These are phyloP conservation scores for Entophlyctis luteolus DNA, from an alignment of 192 early-diverging fungal species.

Conservation along the genomic window DNA sequence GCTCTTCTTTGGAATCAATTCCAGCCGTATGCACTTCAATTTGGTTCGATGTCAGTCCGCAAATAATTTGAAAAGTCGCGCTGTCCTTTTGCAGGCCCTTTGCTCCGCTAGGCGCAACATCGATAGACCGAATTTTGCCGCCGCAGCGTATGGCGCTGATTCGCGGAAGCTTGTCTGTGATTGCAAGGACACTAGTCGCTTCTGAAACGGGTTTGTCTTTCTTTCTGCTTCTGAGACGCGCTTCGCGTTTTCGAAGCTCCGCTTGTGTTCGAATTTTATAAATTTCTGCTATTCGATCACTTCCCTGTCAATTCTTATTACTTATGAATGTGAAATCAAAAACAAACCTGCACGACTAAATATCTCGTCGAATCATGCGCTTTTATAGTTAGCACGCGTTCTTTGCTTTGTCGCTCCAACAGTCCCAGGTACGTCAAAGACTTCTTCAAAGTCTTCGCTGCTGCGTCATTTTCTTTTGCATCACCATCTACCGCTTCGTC, in stretches of 20 bases:
- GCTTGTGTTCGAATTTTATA: conserved; percentile 72
- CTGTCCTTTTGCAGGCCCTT: conserved; percentile 30
- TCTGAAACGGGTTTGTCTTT: conserved; percentile 61
- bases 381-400: conserved; percentile 72
- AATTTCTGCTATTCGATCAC: conserved; percentile 78
- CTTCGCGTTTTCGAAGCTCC: conserved; percentile 80
- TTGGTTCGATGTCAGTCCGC: conserved; percentile 76
- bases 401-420: conserved; percentile 74
- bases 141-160: conserved; percentile 68
- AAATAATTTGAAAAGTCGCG: conserved; percentile 54
- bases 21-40: conserved; percentile 73
- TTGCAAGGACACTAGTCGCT: conserved; percentile 34
- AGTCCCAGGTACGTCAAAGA: conserved; percentile 72
- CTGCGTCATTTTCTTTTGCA: conserved; percentile 3
- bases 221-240: conserved; percentile 72
- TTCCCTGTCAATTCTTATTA: conserved; percentile 36
- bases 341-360: conserved; percentile 64
- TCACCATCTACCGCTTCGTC: conserved; percentile 12
- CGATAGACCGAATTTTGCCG: conserved; percentile 79
- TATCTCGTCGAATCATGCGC: conserved; percentile 78
- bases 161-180: conserved; percentile 72
- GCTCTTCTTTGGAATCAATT: conserved; percentile 63
- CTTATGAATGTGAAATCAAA: not conserved
- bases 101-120: conserved; percentile 54
- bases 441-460: conserved; percentile 44